Conservation (phyloP, 257 asterid genomes). For the Dorcoceras hygrometricum region DNA sequence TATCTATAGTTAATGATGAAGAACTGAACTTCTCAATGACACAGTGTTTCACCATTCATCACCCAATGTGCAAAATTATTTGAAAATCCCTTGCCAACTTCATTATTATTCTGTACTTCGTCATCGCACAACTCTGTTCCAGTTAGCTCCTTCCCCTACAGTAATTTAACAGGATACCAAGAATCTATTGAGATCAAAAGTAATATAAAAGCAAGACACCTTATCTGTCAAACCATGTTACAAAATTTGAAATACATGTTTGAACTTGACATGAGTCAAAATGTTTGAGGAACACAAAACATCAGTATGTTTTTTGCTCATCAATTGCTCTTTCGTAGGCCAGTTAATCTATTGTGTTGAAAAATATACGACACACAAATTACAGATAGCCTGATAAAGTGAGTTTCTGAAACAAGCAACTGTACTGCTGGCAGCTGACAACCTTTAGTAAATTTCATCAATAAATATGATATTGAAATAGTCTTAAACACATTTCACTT, state of each 20-base stretch:
- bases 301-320: too few relatives aligned
- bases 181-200: slow-evolving; percentile 8
- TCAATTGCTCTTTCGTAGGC: neutral
- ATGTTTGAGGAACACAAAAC: neutral
- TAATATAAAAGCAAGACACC: neutral
- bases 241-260: neutral
- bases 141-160: slow-evolving; percentile 51
- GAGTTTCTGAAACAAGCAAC: neutral
- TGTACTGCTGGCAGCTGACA: neutral
- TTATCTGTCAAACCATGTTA: neutral
- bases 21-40: slow-evolving; percentile 44
- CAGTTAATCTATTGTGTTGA: neutral
- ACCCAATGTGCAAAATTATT: slow-evolving; percentile 89
- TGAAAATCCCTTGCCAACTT: slow-evolving; percentile 76
- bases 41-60: slow-evolving; percentile 65
- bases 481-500: slow-evolving; percentile 14
- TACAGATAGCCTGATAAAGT: neutral
- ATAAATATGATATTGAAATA: neutral
- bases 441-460: neutral
- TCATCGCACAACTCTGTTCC: slow-evolving; percentile 43
- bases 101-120: slow-evolving; percentile 42
- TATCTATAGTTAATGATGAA: slow-evolving; percentile 24
- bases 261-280: neutral
- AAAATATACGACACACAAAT: neutral
- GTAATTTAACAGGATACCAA: slow-evolving; percentile 10